These are phyloP conservation scores for Leccinum subrobustum DNA, from an alignment of 1,284 basidiomycete species.

Conservation along the genomic window DNA sequence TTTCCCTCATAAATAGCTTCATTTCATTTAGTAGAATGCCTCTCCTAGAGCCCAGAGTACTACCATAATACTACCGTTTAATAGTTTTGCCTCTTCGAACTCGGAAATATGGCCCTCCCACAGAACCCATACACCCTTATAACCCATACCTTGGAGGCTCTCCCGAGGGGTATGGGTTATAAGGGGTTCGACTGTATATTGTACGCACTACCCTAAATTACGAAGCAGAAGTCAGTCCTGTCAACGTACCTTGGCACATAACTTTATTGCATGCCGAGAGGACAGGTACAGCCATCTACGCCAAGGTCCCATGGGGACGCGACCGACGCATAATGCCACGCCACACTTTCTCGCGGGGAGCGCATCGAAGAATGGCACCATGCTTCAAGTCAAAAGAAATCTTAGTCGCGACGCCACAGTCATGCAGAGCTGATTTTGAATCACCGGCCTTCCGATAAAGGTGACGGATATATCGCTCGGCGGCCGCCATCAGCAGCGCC, in stretches of 20 bases:
- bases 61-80: too few relatives aligned
- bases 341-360: conserved; percentile 24
- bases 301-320: not conserved
- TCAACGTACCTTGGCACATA: not conserved
- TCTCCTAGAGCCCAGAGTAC: too few relatives aligned
- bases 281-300: conserved; percentile 1
- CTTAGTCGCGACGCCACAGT: conserved; percentile 30
- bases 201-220: not conserved
- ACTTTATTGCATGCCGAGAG: conserved; percentile 12
- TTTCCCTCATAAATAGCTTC: too few relatives aligned
- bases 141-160: too few relatives aligned
- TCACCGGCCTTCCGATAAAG: conserved; percentile 20
- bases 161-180: too few relatives aligned
- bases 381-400: conserved; percentile 21
- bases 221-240: conserved; percentile 8
- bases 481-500: not conserved
- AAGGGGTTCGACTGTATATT: not conserved
- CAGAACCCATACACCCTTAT: too few relatives aligned
- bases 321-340: not conserved
- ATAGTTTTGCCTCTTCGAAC: too few relatives aligned
- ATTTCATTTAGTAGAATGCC: too few relatives aligned
- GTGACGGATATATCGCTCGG: conserved; percentile 10
- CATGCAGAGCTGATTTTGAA: conserved; percentile 43
- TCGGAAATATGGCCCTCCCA: too few relatives aligned
- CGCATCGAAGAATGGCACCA: conserved; percentile 26